Conservation (phyloP, 2,329 filamentous ascomycete genomes). For the Teratosphaeria viscida region DNA sequence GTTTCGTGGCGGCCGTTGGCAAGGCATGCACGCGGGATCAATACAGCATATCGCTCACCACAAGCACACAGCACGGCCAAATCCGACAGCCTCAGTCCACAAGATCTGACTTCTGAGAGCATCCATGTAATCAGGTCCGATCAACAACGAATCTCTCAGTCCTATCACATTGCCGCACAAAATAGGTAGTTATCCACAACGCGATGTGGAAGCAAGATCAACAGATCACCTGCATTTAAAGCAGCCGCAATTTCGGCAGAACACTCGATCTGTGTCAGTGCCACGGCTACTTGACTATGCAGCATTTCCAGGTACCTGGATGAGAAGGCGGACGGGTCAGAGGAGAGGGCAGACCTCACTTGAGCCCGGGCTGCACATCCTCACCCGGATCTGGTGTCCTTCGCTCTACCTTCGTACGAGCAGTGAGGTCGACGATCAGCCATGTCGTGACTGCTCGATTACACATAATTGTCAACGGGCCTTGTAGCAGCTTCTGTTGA, state of each 20-base stretch:
- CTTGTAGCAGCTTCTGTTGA: background rate
- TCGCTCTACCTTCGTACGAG: background rate
- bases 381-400: background rate
- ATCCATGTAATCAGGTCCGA: background rate
- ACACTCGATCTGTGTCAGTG: background rate
- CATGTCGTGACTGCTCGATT: background rate
- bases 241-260: background rate
- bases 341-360: background rate
- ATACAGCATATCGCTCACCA: no score
- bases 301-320: background rate
- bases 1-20: no score
- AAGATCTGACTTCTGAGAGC: no score
- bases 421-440: background rate
- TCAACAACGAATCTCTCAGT: background rate
- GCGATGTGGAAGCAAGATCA: background rate
- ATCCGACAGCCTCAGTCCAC: no score
- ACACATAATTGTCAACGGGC: background rate
- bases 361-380: background rate
- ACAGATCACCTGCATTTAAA: background rate
- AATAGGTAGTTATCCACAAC: background rate
- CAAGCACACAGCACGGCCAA: no score
- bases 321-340: background rate
- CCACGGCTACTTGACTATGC: background rate
- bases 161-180: background rate
- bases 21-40: no score